A percentile compares a stretch with the other conserved stretches of the same genome.
phyloP scores from a whole-genome alignment of 768 basidiomycete species.

The Lentinula lateritia region DNA sequence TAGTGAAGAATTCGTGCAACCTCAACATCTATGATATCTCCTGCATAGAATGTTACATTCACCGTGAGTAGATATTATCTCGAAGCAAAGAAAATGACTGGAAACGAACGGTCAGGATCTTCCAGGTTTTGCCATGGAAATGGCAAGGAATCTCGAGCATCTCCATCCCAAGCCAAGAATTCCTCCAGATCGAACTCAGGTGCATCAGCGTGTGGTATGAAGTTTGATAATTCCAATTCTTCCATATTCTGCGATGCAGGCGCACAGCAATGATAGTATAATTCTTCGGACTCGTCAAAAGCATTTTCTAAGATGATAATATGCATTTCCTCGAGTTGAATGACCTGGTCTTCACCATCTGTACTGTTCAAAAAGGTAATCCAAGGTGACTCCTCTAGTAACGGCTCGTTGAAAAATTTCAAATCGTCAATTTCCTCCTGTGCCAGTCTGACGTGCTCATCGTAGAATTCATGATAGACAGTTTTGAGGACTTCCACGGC shows the following conservation, averaged over 20 bases:
- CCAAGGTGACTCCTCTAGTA: too few relatives aligned
- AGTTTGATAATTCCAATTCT: constrained; percentile 13
- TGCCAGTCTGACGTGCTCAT: too few relatives aligned
- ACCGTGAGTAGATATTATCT: constrained; percentile 16
- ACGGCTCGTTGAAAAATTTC: too few relatives aligned
- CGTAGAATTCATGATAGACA: too few relatives aligned
- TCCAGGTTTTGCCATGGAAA: neutral
- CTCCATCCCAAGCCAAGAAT: constrained; percentile 23
- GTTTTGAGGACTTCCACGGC: too few relatives aligned
- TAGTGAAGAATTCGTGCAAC: constrained; percentile 36
- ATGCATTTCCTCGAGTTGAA: too few relatives aligned
- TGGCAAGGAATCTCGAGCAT: constrained; percentile 23
- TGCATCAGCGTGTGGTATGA: constrained; percentile 47
- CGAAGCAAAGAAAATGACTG: neutral
- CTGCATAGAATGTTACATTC: constrained; percentile 19
- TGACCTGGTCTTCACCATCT: too few relatives aligned
- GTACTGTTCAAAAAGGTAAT: too few relatives aligned
- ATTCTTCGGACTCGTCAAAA: neutral
- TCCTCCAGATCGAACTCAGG: constrained; percentile 22
- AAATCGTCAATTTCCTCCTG: too few relatives aligned
- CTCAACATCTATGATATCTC: constrained; percentile 44
- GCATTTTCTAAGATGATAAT: too few relatives aligned
- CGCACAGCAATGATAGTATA: constrained; percentile 41
- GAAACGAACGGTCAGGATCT: neutral
- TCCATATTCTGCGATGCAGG: constrained; percentile 29